These are phyloP conservation scores for Herpetospermum pedunculosum DNA, from an alignment of 306 rosid genomes.

Conservation along the genomic window DNA sequence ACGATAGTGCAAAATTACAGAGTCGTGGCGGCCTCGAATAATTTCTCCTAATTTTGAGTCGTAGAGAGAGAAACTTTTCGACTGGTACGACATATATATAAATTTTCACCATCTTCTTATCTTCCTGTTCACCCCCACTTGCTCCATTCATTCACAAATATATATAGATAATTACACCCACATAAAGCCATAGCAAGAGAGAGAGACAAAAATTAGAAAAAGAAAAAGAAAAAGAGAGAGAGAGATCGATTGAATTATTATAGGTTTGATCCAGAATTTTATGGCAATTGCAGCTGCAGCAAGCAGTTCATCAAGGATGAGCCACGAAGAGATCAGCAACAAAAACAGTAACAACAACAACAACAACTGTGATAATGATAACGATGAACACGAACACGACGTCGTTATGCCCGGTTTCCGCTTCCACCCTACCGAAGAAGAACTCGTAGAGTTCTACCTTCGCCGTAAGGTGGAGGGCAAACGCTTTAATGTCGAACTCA, in stretches of 20 bases:
- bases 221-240: neutral
- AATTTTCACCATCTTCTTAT: conserved; percentile 6
- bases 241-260: no score
- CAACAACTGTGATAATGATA: neutral
- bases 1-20: no score
- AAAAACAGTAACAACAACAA: neutral
- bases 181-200: conserved; percentile 4
- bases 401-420: conserved; percentile 98
- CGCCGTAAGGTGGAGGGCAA: conserved; percentile 99
- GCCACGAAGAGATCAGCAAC: conserved; percentile 29
- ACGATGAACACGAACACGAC: conserved; percentile 74
- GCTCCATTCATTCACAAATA: neutral
- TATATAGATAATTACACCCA: neutral
- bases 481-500: conserved; percentile 95
- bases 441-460: conserved; percentile 95
- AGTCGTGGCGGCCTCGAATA: no score
- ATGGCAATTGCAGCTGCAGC: conserved; percentile 62
- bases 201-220: neutral
- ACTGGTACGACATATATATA: neutral
- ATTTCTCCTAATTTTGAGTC: no score
- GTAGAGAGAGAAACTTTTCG: neutral
- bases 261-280: no score
- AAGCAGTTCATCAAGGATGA: conserved; percentile 20
- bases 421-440: conserved; percentile 97
- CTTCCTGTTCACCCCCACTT: conserved; percentile 6